phyloP scores from a whole-genome alignment of 2,329 filamentous ascomycete species.

The Fusarium sulawesiense region DNA sequence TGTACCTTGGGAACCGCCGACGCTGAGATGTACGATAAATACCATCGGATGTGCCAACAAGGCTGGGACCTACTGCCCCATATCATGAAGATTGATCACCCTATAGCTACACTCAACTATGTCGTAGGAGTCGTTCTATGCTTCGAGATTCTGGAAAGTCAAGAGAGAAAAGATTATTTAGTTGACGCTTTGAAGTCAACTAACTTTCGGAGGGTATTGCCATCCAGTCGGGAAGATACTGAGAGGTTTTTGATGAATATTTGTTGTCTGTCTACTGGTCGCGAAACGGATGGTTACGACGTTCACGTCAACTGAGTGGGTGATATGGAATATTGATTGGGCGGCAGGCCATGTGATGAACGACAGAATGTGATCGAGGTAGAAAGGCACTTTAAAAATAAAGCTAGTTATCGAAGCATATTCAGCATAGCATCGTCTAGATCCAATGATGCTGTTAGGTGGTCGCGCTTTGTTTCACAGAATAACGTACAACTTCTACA shows the following conservation, averaged over 20 bases:
- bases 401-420: neutral
- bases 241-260: neutral
- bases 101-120: neutral
- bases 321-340: neutral
- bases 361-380: rapidly evolving
- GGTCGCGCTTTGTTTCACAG: too few relatives aligned
- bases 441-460: rapidly evolving
- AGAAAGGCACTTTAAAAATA: neutral
- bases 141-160: neutral
- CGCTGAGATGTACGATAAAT: neutral
- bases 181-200: neutral
- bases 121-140: neutral
- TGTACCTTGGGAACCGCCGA: neutral
- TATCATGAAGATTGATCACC: neutral
- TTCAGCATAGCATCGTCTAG: neutral
- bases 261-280: neutral
- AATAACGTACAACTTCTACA: too few relatives aligned
- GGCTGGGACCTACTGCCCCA: neutral
- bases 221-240: neutral
- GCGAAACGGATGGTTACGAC: neutral
- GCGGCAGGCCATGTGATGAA: neutral
- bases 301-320: neutral
- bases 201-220: neutral
- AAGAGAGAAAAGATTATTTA: neutral
- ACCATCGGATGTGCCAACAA: neutral